These are phyloP conservation scores for Hypoxylon sp. DNA, from an alignment of 2,329 filamentous ascomycete species.

Conservation along the genomic window DNA sequence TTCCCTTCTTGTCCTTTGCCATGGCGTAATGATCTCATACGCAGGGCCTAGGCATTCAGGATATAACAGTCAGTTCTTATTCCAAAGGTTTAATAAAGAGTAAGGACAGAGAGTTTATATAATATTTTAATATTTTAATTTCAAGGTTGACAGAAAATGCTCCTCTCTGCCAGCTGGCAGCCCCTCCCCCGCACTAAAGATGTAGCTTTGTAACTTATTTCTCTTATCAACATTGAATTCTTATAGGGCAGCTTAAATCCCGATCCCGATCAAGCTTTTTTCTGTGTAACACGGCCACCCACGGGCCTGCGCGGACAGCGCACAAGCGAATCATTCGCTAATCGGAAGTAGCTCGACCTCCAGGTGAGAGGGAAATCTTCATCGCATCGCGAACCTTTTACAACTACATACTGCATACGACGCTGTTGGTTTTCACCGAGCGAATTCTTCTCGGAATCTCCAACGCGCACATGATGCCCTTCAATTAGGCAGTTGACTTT, in stretches of 20 bases:
- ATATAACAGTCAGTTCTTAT: background rate
- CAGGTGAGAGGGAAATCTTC: constrained; percentile 19
- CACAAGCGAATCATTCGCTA: constrained; percentile 22
- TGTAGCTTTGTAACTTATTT: constrained; percentile 1
- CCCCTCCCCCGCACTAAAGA: constrained; percentile 42
- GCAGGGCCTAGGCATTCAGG: background rate
- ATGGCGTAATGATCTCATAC: constrained; percentile 48
- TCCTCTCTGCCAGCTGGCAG: constrained; percentile 26
- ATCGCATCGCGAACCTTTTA: constrained; percentile 27
- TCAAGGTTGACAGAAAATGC: background rate
- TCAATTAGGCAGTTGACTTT: constrained; percentile 41
- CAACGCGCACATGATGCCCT: constrained; percentile 34
- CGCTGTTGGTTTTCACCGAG: constrained; percentile 35
- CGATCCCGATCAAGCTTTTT: constrained; percentile 23
- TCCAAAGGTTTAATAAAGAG: background rate
- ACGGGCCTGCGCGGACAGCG: constrained; percentile 6
- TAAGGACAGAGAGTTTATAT: background rate
- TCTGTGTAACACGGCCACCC: constrained; percentile 10
- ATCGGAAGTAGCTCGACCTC: constrained; percentile 19
- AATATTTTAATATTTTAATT: background rate
- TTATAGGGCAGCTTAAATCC: constrained; percentile 22
- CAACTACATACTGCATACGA: constrained; percentile 38
- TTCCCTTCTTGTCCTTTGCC: constrained; percentile 62
- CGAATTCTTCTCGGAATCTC: constrained; percentile 48
- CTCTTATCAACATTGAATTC: constrained; percentile 12